Evolutionary conservation across 495 filamentous ascomycete species (phyloP).

Genomic region (Pseudomonodictys pantanalensis): DNA sequence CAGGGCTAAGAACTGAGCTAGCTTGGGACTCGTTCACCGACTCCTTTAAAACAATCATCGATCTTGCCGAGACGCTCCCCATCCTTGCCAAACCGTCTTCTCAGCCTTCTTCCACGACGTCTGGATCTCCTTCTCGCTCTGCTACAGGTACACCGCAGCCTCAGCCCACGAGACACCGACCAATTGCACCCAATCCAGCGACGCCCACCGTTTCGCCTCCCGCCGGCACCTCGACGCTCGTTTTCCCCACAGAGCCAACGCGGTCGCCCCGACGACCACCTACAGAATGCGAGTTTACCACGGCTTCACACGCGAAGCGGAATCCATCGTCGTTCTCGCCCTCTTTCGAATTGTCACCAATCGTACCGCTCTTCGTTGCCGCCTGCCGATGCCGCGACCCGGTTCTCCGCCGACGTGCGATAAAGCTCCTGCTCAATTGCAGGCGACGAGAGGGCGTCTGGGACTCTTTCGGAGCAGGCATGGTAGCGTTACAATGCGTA

Average conservation of each 20-base stretch:
- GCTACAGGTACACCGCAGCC: not conserved
- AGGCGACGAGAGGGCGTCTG: slow-evolving; percentile 32
- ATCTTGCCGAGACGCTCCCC: slow-evolving; percentile 27
- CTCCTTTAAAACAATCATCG: slow-evolving; percentile 27
- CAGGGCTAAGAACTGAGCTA: slow-evolving; percentile 15
- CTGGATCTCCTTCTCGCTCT: slow-evolving; percentile 14
- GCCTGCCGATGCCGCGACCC: slow-evolving; percentile 33
- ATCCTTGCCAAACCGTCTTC: slow-evolving; percentile 11
- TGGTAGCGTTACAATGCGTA: slow-evolving; percentile 22
- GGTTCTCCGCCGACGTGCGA: slow-evolving; percentile 24
- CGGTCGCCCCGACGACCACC: not conserved
- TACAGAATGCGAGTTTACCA: not conserved
- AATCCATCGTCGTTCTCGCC: slow-evolving; percentile 26
- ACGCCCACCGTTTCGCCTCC: slow-evolving; percentile 2
- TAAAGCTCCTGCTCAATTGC: slow-evolving; percentile 21
- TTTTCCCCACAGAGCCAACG: slow-evolving; percentile 8
- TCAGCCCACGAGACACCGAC: slow-evolving; percentile 5
- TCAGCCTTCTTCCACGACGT: slow-evolving; percentile 5
- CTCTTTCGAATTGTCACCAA: slow-evolving; percentile 33
- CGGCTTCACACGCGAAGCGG: not conserved
- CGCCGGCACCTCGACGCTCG: not conserved
- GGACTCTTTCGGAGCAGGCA: slow-evolving; percentile 30
- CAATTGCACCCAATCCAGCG: slow-evolving; percentile 20
- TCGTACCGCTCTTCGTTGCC: slow-evolving; percentile 31
- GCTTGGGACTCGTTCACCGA: slow-evolving; percentile 21